Conservation (phyloP, 2,329 filamentous ascomycete genomes). For the Phyllosticta citribraziliensis region DNA sequence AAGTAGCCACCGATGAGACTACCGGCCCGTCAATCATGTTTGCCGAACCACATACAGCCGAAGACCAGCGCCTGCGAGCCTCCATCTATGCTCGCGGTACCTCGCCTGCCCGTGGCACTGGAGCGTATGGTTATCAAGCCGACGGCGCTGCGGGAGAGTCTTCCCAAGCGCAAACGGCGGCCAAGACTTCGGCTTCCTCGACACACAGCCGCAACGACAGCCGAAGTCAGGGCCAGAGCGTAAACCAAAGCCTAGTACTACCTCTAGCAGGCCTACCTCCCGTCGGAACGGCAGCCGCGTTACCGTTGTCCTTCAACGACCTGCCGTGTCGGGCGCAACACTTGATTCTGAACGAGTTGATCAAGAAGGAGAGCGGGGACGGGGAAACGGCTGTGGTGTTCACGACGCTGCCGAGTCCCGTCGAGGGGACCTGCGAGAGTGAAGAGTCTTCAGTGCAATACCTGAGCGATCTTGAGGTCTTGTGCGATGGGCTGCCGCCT, state of each 20-base stretch:
- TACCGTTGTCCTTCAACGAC: conserved; percentile 76
- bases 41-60: conserved; percentile 28
- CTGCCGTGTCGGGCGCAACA: conserved; percentile 77
- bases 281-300: conserved; percentile 6
- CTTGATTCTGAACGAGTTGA: conserved; percentile 76
- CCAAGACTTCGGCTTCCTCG: background rate
- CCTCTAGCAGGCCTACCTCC: conserved; percentile 43
- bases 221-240: background rate
- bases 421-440: conserved; percentile 63
- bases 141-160: background rate
- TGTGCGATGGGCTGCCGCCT: conserved; percentile 68
- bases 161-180: background rate
- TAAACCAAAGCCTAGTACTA: conserved; percentile 35
- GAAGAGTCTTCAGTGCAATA: conserved; percentile 64
- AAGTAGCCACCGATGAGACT: conserved; percentile 54
- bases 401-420: conserved; percentile 72
- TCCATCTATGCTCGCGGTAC: conserved; percentile 8
- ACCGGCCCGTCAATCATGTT: conserved; percentile 68
- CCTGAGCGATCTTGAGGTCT: conserved; percentile 65
- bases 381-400: conserved; percentile 62
- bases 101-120: background rate
- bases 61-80: conserved; percentile 5
- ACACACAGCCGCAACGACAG: background rate
- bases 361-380: conserved; percentile 33
- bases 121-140: background rate